Evolutionary conservation across 2,329 filamentous ascomycete genomes (phyloP), one percentile per base, ranked within the genome.

Genomic region (Hypoxylon sp.): DNA sequence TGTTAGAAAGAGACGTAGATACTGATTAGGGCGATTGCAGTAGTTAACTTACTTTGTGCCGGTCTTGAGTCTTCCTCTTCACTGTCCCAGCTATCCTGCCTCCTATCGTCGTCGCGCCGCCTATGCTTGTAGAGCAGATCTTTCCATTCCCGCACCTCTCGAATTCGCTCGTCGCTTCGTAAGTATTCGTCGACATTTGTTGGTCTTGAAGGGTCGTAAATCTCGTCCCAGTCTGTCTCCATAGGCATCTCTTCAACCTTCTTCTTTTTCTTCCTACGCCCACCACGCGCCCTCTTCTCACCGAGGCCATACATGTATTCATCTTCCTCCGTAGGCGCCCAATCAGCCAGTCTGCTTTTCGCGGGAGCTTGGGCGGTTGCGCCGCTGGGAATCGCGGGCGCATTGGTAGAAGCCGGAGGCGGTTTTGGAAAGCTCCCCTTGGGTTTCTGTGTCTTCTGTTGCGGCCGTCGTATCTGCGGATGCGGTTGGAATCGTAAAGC

Each of bases 181-280:
- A 89, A 81, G 67, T 94, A 97, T 65, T 93, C 89, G 46, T 92
- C 88, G 38, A 93, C 89, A 60, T 86, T 91, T 29, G 90, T 95
- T 6, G 92, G 91, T 27, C 89, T 78, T 7, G 87, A 78, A 1
- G 91, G 90, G 65, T 96, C 92, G 69, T 96, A 97, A 16, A 94
- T 82, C 68, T 95, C 91, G 68, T 96, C 89, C 91, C 91, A 97
- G 67, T 96, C 87, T n/a, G 82, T 84, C 68, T 84, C 80, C 41
- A 79, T 73, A 4, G 73, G 71, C 20, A 83, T 76, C 58, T 81
- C 79, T 53, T 84, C 80, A 63, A 83, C 81, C 70, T 86, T 87
- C 78, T 89, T 89, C 71, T 88, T 86, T 67, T 86, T 87, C 72
- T 89, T 91, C 73, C 86, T 88, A 52, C 90, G 85, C 30, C 90